These are phyloP conservation scores for Xylariaceae sp. DNA, from an alignment of 2,329 filamentous ascomycete species.

Conservation along the genomic window DNA sequence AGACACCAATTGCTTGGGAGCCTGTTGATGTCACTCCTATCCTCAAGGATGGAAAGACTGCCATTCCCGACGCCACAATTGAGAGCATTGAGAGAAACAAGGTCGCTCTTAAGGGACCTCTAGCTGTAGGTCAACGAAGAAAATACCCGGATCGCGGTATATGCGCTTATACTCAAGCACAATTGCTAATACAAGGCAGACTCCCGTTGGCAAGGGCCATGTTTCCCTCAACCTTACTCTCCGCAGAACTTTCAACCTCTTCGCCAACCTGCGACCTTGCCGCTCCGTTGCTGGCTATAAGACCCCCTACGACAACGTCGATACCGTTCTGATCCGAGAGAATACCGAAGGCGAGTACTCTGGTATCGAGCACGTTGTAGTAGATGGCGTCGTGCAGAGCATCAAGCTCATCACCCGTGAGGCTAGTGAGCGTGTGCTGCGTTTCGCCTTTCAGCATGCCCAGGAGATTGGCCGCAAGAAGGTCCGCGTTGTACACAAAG, in stretches of 20 bases:
- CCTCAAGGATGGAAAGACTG: slow-evolving; percentile 90
- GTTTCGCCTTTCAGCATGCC: slow-evolving; percentile 98
- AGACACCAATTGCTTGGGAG: slow-evolving; percentile 95
- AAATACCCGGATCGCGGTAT: slow-evolving; percentile 1
- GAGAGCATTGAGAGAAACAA: slow-evolving; percentile 91
- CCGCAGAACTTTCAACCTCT: slow-evolving; percentile 98
- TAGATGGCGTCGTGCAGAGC: slow-evolving; percentile 96
- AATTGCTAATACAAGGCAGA: slow-evolving; percentile 44
- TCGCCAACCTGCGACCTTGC: slow-evolving; percentile 98
- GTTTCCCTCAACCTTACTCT: slow-evolving; percentile 98
- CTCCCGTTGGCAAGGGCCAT: slow-evolving; percentile 96
- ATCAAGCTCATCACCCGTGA: slow-evolving; percentile 99
- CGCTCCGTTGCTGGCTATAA: slow-evolving; percentile 95
- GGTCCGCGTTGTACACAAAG: slow-evolving; percentile 98
- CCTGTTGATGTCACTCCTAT: slow-evolving; percentile 92
- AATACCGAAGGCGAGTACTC: slow-evolving; percentile 99
- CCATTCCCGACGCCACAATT: slow-evolving; percentile 89
- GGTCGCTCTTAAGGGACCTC: slow-evolving; percentile 95
- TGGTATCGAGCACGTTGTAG: slow-evolving; percentile 96
- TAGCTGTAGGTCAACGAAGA: slow-evolving; percentile 61
- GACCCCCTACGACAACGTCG: slow-evolving; percentile 94
- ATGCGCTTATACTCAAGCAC: not conserved
- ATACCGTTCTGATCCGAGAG: slow-evolving; percentile 96
- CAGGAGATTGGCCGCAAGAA: slow-evolving; percentile 89
- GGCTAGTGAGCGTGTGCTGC: slow-evolving; percentile 89